Percentiles rank a stretch among this genome's conserved stretches.
phyloP scores from a whole-genome alignment of 2,329 filamentous ascomycete genomes.

The Leptographium lundbergii region DNA sequence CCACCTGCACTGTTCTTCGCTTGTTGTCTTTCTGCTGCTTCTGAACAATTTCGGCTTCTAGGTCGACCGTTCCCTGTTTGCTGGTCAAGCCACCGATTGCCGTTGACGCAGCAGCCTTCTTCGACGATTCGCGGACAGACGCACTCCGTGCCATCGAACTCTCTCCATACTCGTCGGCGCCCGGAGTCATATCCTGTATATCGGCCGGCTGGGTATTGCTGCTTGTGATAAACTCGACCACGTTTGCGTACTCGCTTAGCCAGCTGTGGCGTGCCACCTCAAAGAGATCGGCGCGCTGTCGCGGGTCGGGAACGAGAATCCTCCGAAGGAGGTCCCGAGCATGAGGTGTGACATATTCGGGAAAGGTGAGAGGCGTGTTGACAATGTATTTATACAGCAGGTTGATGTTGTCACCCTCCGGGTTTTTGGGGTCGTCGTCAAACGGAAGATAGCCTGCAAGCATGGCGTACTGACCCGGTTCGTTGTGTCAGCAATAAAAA shows the following conservation, averaged over 20 bases:
- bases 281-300: constrained; percentile 89
- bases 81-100: constrained; percentile 52
- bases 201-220: constrained; percentile 79
- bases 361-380: constrained; percentile 90
- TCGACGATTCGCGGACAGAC: constrained; percentile 79
- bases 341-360: constrained; percentile 96
- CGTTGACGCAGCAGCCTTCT: constrained; percentile 41
- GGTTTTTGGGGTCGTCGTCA: constrained; percentile 95
- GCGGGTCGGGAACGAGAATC: constrained; percentile 88
- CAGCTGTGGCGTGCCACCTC: constrained; percentile 97
- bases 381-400: constrained; percentile 98
- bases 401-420: constrained; percentile 98
- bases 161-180: constrained; percentile 42
- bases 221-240: constrained; percentile 94
- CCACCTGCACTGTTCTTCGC: constrained; percentile 87
- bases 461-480: constrained; percentile 76
- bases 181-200: constrained; percentile 66
- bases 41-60: constrained; percentile 42
- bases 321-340: constrained; percentile 83
- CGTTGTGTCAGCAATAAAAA: background rate
- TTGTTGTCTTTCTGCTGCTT: constrained; percentile 76
- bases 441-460: constrained; percentile 94
- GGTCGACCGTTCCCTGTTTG: constrained; percentile 63
- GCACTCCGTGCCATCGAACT: constrained; percentile 62
- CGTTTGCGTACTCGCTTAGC: constrained; percentile 92